A percentile compares a stretch with the other conserved stretches of the same genome.
phyloP scores from a whole-genome alignment of 257 asterid species.

The Buddleja alternifolia region DNA sequence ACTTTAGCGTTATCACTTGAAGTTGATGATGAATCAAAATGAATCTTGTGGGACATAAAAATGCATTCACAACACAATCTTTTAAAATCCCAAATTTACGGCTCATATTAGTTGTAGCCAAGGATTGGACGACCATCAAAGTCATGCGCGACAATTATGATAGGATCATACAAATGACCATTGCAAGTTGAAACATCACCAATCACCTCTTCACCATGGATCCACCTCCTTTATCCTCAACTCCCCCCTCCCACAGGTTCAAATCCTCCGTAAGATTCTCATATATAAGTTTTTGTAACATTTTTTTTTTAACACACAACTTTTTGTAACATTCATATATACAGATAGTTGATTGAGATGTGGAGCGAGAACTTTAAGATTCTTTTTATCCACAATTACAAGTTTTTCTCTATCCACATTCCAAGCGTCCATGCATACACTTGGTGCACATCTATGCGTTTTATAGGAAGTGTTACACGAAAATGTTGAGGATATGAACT shows the following conservation, averaged over 20 bases:
- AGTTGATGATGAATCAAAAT: neutral
- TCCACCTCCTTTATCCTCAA: conserved; percentile 1
- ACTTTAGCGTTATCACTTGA: neutral
- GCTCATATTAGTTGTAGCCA: conserved; percentile 1
- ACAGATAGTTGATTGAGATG: no score
- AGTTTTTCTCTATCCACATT: no score
- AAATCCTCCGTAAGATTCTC: no score
- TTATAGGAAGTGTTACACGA: no score
- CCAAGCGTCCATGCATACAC: no score
- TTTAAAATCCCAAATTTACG: conserved; percentile 10
- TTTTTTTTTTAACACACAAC: no score
- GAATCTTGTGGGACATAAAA: conserved; percentile 15
- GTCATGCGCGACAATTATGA: neutral
- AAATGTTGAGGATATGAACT: no score
- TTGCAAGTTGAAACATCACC: neutral
- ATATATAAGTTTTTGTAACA: no score
- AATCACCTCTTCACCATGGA: neutral
- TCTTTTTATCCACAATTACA: no score
- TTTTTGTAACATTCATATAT: no score
- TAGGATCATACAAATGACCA: neutral
- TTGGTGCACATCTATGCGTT: no score
- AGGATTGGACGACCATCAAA: neutral
- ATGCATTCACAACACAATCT: neutral
- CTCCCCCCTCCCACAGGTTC: neutral
- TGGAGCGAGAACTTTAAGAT: no score